Conservation (phyloP, 768 basidiomycete genomes). For the Mycena indigotica region DNA sequence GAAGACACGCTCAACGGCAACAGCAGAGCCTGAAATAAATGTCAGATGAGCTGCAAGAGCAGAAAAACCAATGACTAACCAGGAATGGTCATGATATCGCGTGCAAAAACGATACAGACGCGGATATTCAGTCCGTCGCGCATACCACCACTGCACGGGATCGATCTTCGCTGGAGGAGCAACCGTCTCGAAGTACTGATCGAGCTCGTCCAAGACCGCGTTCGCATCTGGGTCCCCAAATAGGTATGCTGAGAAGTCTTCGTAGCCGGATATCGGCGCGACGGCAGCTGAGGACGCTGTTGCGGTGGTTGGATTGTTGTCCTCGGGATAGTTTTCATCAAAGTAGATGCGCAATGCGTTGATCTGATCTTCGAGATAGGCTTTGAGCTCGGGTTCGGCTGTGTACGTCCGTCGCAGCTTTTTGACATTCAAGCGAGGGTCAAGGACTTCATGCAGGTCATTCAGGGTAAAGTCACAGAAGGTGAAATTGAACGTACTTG, state of each 20-base stretch:
- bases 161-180: neutral
- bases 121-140: neutral
- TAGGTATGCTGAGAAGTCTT: neutral
- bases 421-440: slow-evolving; percentile 8
- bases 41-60: neutral
- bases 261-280: neutral
- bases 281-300: neutral
- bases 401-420: neutral
- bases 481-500: slow-evolving; percentile 7
- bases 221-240: neutral
- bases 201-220: neutral
- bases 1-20: too few relatives aligned
- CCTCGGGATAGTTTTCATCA: slow-evolving; percentile 1
- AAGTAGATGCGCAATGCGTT: slow-evolving; percentile 1
- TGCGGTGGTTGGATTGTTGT: neutral
- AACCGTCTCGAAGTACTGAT: slow-evolving; percentile 1
- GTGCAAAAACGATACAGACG: neutral
- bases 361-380: neutral
- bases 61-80: neutral
- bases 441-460: slow-evolving; percentile 4
- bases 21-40: too few relatives aligned
- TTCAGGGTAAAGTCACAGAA: neutral
- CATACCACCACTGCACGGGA: neutral
- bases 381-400: neutral
- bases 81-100: neutral